These are phyloP conservation scores for Rhizoctonia solani DNA, from an alignment of 1,284 basidiomycete genomes.

Conservation along the genomic window DNA sequence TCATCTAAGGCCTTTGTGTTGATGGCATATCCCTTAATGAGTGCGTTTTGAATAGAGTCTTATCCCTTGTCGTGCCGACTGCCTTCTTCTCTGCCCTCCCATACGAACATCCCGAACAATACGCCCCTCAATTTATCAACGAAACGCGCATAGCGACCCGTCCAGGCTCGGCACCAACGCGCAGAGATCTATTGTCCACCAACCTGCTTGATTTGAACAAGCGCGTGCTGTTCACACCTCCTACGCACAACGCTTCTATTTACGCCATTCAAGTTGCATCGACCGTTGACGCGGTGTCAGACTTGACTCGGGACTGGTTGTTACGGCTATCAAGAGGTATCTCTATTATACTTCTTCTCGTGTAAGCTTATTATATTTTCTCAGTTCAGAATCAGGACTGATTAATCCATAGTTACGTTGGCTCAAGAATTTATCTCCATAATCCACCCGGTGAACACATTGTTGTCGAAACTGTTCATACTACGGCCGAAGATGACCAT, in stretches of 20 bases:
- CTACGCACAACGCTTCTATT: conserved; percentile 20
- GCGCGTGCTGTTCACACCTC: conserved; percentile 6
- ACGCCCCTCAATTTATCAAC: conserved; percentile 26
- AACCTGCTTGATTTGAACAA: neutral
- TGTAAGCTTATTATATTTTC: conserved; percentile 49
- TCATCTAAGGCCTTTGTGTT: neutral
- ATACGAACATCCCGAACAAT: conserved; percentile 5
- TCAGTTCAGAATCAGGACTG: neutral
- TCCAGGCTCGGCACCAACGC: neutral
- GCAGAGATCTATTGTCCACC: neutral
- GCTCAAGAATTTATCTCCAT: conserved; percentile 66
- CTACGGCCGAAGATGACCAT: neutral
- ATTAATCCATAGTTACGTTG: conserved; percentile 55
- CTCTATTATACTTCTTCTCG: conserved; percentile 60
- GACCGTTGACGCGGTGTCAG: conserved; percentile 46
- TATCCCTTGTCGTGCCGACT: conserved; percentile 63
- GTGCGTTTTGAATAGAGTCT: conserved; percentile 52
- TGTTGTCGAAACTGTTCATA: conserved; percentile 36
- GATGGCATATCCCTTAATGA: neutral
- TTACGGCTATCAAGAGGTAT: conserved; percentile 66
- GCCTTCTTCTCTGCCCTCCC: conserved; percentile 61
- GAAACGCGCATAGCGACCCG: conserved; percentile 26
- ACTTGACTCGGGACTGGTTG: conserved; percentile 50
- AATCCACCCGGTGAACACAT: conserved; percentile 66
- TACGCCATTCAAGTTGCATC: conserved; percentile 15